phyloP scores from a whole-genome alignment of 768 basidiomycete species.

The Aureoboletus auriporus region DNA sequence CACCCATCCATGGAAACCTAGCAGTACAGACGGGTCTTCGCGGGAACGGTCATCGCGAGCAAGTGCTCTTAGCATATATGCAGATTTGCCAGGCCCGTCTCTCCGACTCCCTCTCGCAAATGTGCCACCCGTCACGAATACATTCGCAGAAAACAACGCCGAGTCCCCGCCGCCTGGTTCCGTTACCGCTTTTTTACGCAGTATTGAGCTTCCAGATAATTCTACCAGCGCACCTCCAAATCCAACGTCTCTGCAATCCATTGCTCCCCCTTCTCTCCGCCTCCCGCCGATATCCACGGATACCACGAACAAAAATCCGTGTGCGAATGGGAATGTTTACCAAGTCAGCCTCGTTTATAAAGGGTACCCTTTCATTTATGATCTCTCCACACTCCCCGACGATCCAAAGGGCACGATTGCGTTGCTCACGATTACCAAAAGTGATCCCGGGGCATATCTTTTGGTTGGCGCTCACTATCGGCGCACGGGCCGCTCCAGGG shows the following conservation, averaged over 20 bases:
- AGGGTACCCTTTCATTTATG: constrained; percentile 27
- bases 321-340: constrained; percentile 4
- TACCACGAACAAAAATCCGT: neutral
- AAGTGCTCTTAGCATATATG: constrained; percentile 5
- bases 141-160: neutral
- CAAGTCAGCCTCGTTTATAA: constrained; percentile 25
- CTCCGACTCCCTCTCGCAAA: constrained; percentile 15
- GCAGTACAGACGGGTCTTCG: constrained; percentile 2
- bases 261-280: constrained; percentile 6
- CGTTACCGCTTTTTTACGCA: constrained; percentile 24
- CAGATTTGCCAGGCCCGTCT: constrained; percentile 9
- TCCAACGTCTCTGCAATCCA: constrained; percentile 8
- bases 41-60: constrained; percentile 4
- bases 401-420: constrained; percentile 26
- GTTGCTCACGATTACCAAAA: constrained; percentile 23
- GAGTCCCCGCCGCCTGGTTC: constrained; percentile 12
- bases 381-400: constrained; percentile 26
- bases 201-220: constrained; percentile 20
- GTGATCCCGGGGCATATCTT: constrained; percentile 31
- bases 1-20: constrained; percentile 3
- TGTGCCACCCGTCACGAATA: neutral
- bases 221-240: constrained; percentile 6
- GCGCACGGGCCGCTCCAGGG: constrained; percentile 29
- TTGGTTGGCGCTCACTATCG: constrained; percentile 30
- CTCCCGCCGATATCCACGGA: constrained; percentile 13